Evolutionary conservation across 257 asterid species (phyloP).

Genomic region (Parsonsia alboflavescens): DNA sequence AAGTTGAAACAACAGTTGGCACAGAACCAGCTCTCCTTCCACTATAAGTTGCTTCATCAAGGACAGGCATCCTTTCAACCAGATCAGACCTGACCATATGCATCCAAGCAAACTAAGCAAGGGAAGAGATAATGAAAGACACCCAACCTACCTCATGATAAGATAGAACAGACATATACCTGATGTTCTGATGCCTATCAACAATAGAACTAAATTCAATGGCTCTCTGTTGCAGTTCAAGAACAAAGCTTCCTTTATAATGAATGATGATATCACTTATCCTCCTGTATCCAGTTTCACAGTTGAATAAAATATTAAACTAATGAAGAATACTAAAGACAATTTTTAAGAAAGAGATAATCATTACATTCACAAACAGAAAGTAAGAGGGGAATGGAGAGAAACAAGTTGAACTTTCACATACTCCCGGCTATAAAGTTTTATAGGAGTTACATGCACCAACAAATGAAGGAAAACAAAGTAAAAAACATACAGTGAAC

Average conservation of each 20-base stretch:
- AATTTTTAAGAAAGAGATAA: background rate
- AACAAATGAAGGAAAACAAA: constrained; percentile 6
- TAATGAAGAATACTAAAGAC: constrained; percentile 7
- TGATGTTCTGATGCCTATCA: constrained; percentile 68
- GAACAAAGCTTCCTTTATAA: constrained; percentile 83
- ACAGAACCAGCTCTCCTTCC: constrained; percentile 83
- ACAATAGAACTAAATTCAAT: constrained; percentile 80
- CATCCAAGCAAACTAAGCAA: constrained; percentile 13
- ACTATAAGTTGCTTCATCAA: constrained; percentile 80
- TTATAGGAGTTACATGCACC: background rate
- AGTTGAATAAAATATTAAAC: constrained; percentile 7
- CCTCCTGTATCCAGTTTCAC: constrained; percentile 44
- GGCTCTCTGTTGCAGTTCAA: constrained; percentile 98
- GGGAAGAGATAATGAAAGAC: background rate
- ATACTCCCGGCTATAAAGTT: background rate
- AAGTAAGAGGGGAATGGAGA: background rate
- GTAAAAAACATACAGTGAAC: constrained; percentile 61
- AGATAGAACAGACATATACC: constrained; percentile 33
- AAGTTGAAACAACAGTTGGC: constrained; percentile 67
- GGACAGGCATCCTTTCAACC: constrained; percentile 95
- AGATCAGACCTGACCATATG: constrained; percentile 57
- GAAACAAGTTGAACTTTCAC: background rate
- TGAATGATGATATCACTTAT: constrained; percentile 56
- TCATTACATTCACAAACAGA: constrained; percentile 5
- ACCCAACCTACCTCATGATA: background rate